Percentiles rank a stretch among this genome's conserved stretches.
phyloP scores from a whole-genome alignment of 768 basidiomycete species.

The Neoboletus brunneissimus region DNA sequence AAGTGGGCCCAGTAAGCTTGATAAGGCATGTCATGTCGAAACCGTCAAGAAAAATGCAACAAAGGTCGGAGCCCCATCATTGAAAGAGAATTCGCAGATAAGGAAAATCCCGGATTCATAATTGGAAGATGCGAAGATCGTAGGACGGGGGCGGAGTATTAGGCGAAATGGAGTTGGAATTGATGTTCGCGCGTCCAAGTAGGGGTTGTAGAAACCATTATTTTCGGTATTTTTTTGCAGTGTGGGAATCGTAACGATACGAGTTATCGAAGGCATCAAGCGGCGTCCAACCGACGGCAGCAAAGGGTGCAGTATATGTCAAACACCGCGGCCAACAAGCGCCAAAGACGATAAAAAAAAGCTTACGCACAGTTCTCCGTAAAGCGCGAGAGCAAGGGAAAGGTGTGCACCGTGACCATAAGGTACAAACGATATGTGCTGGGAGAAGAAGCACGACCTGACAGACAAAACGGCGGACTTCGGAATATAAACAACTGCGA shows the following conservation, averaged over 20 bases:
- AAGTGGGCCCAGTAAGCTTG: constrained; percentile 44
- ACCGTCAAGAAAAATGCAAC: not conserved
- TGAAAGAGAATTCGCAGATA: constrained; percentile 9
- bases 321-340: constrained; percentile 4
- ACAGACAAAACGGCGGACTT: constrained; percentile 61
- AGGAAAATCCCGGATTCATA: constrained; percentile 28
- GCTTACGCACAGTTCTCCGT: constrained; percentile 57
- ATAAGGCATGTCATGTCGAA: constrained; percentile 11
- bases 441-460: constrained; percentile 49
- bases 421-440: constrained; percentile 41
- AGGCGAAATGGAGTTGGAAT: constrained; percentile 18
- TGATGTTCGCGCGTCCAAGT: constrained; percentile 21
- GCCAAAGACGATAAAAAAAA: not conserved
- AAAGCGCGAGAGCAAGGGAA: constrained; percentile 60
- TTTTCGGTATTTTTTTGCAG: constrained; percentile 15
- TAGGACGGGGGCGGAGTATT: constrained; percentile 11
- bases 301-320: constrained; percentile 2
- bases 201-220: constrained; percentile 9
- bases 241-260: constrained; percentile 13
- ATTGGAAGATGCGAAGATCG: constrained; percentile 11
- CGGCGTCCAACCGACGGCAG: constrained; percentile 15
- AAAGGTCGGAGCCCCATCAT: constrained; percentile 6
- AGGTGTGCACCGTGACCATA: constrained; percentile 61
- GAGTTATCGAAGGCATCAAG: constrained; percentile 4
- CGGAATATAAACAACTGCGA: constrained; percentile 62